Conservation (phyloP, 2,329 filamentous ascomycete genomes). For the Aspergillus quadrilineatus region DNA sequence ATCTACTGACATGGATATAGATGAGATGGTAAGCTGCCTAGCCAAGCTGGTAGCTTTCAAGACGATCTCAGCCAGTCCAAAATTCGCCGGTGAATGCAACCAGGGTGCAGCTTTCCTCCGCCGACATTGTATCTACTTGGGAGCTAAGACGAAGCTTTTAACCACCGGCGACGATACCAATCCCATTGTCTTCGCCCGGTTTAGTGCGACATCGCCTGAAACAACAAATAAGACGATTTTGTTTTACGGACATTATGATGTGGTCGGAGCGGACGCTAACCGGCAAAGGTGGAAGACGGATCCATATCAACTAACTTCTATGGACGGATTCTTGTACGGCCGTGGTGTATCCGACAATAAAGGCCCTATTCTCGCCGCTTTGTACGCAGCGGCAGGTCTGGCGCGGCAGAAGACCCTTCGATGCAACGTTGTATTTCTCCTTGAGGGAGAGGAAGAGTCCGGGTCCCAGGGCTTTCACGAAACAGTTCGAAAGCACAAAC, state of each 20-base stretch:
- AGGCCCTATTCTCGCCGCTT: constrained; percentile 86
- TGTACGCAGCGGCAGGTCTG: constrained; percentile 90
- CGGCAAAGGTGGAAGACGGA: constrained; percentile 81
- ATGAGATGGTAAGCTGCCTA: constrained; percentile 67
- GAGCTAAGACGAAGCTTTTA: constrained; percentile 86
- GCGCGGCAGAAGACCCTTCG: constrained; percentile 78
- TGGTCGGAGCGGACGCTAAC: constrained; percentile 83
- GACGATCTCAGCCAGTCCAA: constrained; percentile 81
- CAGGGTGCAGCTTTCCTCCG: constrained; percentile 88
- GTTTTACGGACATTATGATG: constrained; percentile 98
- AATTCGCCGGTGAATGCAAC: constrained; percentile 87
- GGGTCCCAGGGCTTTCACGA: constrained; percentile 88
- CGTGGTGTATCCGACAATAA: constrained; percentile 98
- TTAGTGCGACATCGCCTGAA: constrained; percentile 68
- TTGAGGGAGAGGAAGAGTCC: constrained; percentile 95
- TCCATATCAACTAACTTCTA: constrained; percentile 84
- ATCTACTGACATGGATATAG: constrained; percentile 34
- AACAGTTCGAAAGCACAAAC: constrained; percentile 75
- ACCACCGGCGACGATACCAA: constrained; percentile 77
- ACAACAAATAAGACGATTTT: constrained; percentile 77
- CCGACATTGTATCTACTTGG: constrained; percentile 86
- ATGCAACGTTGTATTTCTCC: constrained; percentile 88
- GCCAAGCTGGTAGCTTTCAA: constrained; percentile 87
- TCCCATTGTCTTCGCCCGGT: constrained; percentile 89
- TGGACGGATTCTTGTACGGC: constrained; percentile 90